These are phyloP conservation scores for Tagetes erecta DNA, from an alignment of 129 eudicot species.

Conservation along the genomic window DNA sequence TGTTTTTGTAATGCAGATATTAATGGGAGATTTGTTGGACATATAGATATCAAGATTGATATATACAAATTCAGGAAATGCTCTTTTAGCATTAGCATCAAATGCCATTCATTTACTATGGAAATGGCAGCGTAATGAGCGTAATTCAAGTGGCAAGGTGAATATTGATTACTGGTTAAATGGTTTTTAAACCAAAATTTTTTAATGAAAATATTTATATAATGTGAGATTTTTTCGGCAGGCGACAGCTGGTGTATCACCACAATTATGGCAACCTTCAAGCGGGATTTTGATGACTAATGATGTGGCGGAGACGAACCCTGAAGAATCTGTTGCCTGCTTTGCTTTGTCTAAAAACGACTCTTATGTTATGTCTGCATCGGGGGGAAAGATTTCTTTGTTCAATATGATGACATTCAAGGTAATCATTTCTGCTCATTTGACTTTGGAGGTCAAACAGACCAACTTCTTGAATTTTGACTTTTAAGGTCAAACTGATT, in stretches of 20 bases:
- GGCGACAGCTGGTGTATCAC: constrained; percentile 79
- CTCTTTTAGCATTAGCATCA: constrained; percentile 76
- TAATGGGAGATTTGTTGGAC: constrained; percentile 16
- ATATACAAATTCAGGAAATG: constrained; percentile 80
- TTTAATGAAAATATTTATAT: not conserved
- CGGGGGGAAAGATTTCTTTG: constrained; percentile 84
- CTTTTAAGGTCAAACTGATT: constrained; percentile 3
- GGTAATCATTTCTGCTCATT: constrained; percentile 40
- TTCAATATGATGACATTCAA: constrained; percentile 96
- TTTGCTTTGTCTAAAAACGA: constrained; percentile 92
- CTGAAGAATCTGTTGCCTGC: constrained; percentile 88
- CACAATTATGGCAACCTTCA: constrained; percentile 91
- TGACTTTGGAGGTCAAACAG: constrained; percentile 9
- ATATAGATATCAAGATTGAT: constrained; percentile 80
- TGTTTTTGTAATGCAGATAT: not conserved
- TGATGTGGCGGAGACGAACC: constrained; percentile 57
- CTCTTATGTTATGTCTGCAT: constrained; percentile 89
- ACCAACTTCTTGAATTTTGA: not conserved
- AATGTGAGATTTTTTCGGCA: constrained; percentile 21
- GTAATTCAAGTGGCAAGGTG: constrained; percentile 76
- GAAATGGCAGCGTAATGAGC: constrained; percentile 91
- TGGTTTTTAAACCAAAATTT: not conserved
- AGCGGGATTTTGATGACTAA: constrained; percentile 90
- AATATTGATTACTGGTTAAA: not conserved
- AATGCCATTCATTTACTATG: constrained; percentile 82